phyloP scores from a whole-genome alignment of 495 filamentous ascomycete species.

The Penicillium malachiteum region DNA sequence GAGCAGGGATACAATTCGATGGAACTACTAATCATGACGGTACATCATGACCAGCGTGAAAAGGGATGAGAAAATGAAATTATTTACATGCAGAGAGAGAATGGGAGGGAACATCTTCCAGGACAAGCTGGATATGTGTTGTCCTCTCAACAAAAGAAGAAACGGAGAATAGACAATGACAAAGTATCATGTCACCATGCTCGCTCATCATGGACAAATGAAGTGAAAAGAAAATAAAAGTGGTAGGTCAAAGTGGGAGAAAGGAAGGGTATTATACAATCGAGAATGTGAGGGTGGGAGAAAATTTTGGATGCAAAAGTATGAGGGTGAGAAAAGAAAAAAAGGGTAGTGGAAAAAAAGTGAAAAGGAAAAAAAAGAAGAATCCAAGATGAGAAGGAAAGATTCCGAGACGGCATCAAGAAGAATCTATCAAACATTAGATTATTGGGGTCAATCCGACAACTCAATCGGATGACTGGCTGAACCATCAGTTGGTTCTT shows the following conservation, averaged over 20 bases:
- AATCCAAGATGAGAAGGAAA: slow-evolving; percentile 6
- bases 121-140: background rate
- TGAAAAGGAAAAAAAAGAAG: slow-evolving; percentile 8
- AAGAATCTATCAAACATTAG: slow-evolving; percentile 42
- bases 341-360: background rate
- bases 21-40: slow-evolving; percentile 13
- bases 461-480: slow-evolving; percentile 30
- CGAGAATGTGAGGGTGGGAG: slow-evolving; percentile 15
- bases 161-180: slow-evolving; percentile 20
- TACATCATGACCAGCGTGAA: slow-evolving; percentile 11
- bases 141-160: background rate
- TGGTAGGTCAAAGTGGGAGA: slow-evolving; percentile 6
- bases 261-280: slow-evolving; percentile 29
- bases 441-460: slow-evolving; percentile 38
- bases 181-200: slow-evolving; percentile 36
- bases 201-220: slow-evolving; percentile 29
- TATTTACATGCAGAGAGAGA: slow-evolving; percentile 31
- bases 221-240: slow-evolving; percentile 10
- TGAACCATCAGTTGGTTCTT: slow-evolving; percentile 27
- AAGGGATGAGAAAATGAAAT: slow-evolving; percentile 14
- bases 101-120: background rate
- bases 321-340: background rate
- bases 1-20: slow-evolving; percentile 22
- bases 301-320: background rate
- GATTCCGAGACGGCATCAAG: slow-evolving; percentile 35